Conservation (phyloP, 768 basidiomycete species). For the Mycena albidolilacea region DNA sequence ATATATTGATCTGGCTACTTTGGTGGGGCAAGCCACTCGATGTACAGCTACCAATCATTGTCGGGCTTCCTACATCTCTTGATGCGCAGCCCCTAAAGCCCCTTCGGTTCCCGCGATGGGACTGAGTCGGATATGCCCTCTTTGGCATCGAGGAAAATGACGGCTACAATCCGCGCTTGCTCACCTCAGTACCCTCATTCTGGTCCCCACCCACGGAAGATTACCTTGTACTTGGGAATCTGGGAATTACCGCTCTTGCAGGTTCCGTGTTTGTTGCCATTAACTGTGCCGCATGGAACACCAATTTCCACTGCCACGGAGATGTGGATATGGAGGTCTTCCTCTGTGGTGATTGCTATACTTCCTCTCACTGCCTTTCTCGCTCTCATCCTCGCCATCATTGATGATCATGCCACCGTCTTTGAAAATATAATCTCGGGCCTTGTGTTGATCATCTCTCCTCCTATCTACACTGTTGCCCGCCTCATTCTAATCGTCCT, state of each 20-base stretch:
- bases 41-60: slow-evolving; percentile 43
- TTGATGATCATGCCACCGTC: too few relatives aligned
- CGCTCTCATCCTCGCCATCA: too few relatives aligned
- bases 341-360: slow-evolving; percentile 31
- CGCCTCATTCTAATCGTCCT: not conserved
- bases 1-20: slow-evolving; percentile 31
- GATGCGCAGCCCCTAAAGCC: not conserved
- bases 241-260: not conserved
- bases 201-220: not conserved
- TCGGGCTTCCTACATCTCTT: not conserved
- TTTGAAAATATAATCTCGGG: too few relatives aligned
- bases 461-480: not conserved
- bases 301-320: slow-evolving; percentile 37
- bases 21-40: slow-evolving; percentile 60
- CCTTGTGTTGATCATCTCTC: too few relatives aligned
- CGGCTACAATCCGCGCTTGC: not conserved
- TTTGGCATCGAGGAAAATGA: not conserved
- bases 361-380: not conserved
- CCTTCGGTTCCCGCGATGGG: not conserved
- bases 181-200: slow-evolving; percentile 9
- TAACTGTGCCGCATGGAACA: slow-evolving; percentile 46
- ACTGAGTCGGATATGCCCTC: not conserved
- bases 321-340: slow-evolving; percentile 42
- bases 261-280: slow-evolving; percentile 45
- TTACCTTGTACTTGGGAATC: not conserved